Evolutionary conservation across 208 protist genomes (phyloP).

Genomic region (Leptomonas seymouri): DNA sequence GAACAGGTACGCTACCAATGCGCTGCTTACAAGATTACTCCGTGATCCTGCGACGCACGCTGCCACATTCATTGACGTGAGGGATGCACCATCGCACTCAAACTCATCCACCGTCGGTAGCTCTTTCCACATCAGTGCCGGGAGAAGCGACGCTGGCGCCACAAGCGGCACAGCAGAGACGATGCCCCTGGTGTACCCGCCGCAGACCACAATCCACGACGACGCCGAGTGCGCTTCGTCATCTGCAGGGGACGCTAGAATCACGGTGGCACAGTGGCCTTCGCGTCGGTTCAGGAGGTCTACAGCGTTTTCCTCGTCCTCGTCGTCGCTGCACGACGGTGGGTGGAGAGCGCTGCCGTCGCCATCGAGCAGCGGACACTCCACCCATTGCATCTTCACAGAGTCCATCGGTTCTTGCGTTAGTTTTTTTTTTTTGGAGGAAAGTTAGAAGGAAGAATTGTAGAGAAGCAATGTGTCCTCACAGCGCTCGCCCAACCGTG

Average conservation of each 20-base stretch:
- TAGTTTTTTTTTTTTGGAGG: background rate
- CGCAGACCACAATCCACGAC: constrained; percentile 55
- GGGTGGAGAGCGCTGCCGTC: constrained; percentile 21
- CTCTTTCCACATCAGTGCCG: constrained; percentile 40
- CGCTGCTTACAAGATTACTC: background rate
- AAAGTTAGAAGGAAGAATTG: background rate
- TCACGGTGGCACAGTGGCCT: constrained; percentile 67
- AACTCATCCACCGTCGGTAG: constrained; percentile 31
- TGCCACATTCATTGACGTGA: constrained; percentile 33
- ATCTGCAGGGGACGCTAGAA: constrained; percentile 14
- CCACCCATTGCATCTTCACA: constrained; percentile 47
- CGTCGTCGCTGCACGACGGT: constrained; percentile 23
- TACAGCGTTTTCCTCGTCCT: constrained; percentile 34
- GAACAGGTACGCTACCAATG: constrained; percentile 57
- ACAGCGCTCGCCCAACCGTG: no score
- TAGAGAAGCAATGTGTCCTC: no score
- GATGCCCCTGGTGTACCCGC: constrained; percentile 67
- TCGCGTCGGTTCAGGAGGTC: constrained; percentile 58
- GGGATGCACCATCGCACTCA: constrained; percentile 63
- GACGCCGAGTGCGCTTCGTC: background rate
- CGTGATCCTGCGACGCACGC: background rate
- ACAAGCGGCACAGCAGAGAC: constrained; percentile 42
- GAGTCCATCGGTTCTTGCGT: constrained; percentile 11
- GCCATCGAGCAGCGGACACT: constrained; percentile 35
- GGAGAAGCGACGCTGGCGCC: constrained; percentile 27